A percentile compares a stretch with the other conserved stretches of the same genome.
Conservation (phyloP, 2,329 filamentous ascomycete species). For the Penicillium paneum region DNA sequence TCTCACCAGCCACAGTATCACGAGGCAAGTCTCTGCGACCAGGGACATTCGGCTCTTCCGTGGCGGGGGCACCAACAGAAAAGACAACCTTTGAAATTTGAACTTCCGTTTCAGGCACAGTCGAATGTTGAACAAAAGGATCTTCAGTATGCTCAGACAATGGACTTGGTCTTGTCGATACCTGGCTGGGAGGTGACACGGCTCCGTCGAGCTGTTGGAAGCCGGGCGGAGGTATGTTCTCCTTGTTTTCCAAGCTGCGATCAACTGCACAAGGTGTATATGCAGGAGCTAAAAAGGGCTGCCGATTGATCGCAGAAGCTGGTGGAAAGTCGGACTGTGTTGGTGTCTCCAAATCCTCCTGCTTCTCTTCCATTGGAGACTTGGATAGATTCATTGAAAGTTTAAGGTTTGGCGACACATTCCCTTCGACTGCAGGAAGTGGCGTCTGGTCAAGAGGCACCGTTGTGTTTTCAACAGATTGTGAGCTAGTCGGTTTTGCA, state of each 20-base stretch:
- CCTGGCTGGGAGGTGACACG: background rate
- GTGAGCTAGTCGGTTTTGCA: background rate
- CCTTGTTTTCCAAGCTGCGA: conserved; percentile 15
- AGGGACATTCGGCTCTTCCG: background rate
- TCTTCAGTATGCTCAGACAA: conserved; percentile 14
- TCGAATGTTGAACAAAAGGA: background rate
- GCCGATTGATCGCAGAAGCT: background rate
- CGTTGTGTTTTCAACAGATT: background rate
- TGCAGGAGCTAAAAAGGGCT: conserved; percentile 6
- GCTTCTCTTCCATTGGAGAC: background rate
- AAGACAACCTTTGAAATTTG: background rate
- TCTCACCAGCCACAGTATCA: background rate
- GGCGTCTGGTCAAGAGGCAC: background rate
- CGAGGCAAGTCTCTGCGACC: background rate
- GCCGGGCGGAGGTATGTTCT: conserved; percentile 17
- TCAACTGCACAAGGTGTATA: conserved; percentile 4
- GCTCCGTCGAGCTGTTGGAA: conserved; percentile 1
- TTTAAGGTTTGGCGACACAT: background rate
- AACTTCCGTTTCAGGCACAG: background rate
- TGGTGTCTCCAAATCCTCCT: conserved; percentile 14
- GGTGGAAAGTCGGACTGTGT: conserved; percentile 11
- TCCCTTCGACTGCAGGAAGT: background rate
- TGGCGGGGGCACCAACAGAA: background rate
- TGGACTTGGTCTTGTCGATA: background rate
- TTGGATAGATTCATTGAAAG: background rate